Evolutionary conservation across 1,284 basidiomycete genomes (phyloP), one percentile per base, ranked within the genome.

Genomic region (Agroathelia rolfsii): DNA sequence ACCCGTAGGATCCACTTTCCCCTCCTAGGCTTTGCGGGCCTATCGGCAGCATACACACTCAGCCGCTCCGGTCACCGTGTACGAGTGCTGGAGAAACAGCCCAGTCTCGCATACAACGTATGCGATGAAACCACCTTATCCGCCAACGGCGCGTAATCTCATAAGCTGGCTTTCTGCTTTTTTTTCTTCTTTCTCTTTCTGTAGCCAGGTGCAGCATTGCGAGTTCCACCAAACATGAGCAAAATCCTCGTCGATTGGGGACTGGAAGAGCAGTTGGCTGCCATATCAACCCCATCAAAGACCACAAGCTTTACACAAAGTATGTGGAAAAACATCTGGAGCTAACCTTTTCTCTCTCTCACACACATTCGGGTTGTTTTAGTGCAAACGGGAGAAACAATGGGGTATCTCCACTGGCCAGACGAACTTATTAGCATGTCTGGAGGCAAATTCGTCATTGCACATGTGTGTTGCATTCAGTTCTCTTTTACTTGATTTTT

Each of bases 241-340:
- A 72, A 69, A 41, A 64, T 74, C 15, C 53, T 73, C 5, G 40
- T 53, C 4, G 56, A 66, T 26, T 74, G 72, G 72, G 66, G 65
- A 5, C 51, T 73, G 16, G 55, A 46, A 13, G 56, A 63, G 12
- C 55, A 66, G 16, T 37, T 68, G 2, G 42, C 44, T 49, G n/a
- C n/a, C n/a, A n/a, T n/a, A n/a, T n/a, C n/a, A n/a, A n/a, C n/a
- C n/a, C n/a, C n/a, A n/a, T n/a, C n/a, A n/a, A n/a, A n/a, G n/a
- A n/a, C 10, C n/a, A 18, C 14, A 34, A 13, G 28, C 26, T 20
- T 37, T 15, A 13, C 32, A 16, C 11, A 30, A 28, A 10, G 33
- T 18, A 34, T 19, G 18, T 27, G 21, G 14, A 21, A 17, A 19
- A 26, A 37, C 24, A 13, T 8, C 11, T n/a, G 11, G 12, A 13